Conservation (phyloP, 148 eudicot species). For the Nepenthes mirabilis region DNA sequence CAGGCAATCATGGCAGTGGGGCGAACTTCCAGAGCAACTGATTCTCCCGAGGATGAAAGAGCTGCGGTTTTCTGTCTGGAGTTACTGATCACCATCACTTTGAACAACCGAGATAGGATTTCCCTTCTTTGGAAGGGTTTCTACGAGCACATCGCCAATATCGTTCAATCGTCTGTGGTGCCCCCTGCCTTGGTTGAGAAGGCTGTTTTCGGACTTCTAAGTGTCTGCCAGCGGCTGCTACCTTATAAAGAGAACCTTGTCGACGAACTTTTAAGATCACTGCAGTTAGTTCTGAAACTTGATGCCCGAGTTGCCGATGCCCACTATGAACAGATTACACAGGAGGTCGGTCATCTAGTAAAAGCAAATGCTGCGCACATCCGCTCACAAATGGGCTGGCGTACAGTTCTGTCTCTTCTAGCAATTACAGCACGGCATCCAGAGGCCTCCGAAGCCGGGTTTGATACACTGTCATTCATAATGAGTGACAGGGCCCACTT, state of each 20-base stretch:
- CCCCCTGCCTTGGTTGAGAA: constrained; percentile 29
- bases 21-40: constrained; percentile 8
- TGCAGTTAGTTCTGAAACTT: constrained; percentile 28
- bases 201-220: constrained; percentile 33
- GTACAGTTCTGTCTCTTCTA: constrained; percentile 26
- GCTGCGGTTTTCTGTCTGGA: constrained; percentile 13
- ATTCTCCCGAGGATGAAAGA: constrained; percentile 5
- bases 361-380: constrained; percentile 31
- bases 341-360: constrained; percentile 29
- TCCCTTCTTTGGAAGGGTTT: constrained; percentile 15
- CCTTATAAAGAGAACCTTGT: constrained; percentile 35
- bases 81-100: constrained; percentile 11
- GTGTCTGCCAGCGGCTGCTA: constrained; percentile 32
- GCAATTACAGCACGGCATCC: constrained; percentile 33
- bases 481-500: constrained; percentile 29
- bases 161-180: constrained; percentile 22
- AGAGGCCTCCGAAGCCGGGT: constrained; percentile 33
- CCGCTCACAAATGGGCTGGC: constrained; percentile 28
- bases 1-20: constrained; percentile 13
- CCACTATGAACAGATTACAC: constrained; percentile 31
- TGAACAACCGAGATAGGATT: constrained; percentile 15
- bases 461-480: constrained; percentile 23
- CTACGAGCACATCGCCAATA: constrained; percentile 15
- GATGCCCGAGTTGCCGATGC: constrained; percentile 42
- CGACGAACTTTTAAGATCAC: constrained; percentile 29